A percentile compares a stretch with the other conserved stretches of the same genome.
These are phyloP conservation scores for Oenanthe sinensis DNA, from an alignment of 129 eudicot genomes.

Conservation along the genomic window DNA sequence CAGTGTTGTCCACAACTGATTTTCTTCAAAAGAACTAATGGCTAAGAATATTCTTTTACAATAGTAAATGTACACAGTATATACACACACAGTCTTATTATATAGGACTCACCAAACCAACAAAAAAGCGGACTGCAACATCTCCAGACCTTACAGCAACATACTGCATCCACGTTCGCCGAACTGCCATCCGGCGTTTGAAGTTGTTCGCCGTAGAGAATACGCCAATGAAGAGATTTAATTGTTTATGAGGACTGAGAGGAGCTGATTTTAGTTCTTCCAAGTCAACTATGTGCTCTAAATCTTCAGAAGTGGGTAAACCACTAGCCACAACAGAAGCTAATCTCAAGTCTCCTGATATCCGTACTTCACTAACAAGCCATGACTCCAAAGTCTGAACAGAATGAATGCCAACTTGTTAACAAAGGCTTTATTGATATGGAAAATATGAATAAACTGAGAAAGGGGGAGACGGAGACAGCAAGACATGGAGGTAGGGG, in stretches of 20 bases:
- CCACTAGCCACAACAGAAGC: slow-evolving; percentile 90
- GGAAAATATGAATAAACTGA: neutral
- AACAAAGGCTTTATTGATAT: neutral
- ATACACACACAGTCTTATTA: neutral
- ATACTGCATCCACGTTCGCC: slow-evolving; percentile 98
- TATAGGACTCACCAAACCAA: slow-evolving; percentile 68
- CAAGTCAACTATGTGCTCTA: slow-evolving; percentile 68
- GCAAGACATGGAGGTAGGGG: neutral
- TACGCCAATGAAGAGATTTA: slow-evolving; percentile 75
- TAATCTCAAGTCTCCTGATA: slow-evolving; percentile 77
- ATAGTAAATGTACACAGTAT: neutral
- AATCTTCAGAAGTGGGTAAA: slow-evolving; percentile 88
- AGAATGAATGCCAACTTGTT: slow-evolving; percentile 3
- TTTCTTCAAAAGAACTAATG: neutral
- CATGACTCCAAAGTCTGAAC: slow-evolving; percentile 92
- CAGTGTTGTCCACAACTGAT: neutral
- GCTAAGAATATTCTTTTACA: neutral
- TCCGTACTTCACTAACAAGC: slow-evolving; percentile 82
- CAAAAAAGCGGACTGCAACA: slow-evolving; percentile 91
- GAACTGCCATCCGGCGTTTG: slow-evolving; percentile 87
- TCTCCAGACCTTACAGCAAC: slow-evolving; percentile 68
- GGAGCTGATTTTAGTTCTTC: slow-evolving; percentile 76
- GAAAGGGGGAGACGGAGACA: too few species aligned
- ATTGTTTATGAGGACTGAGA: slow-evolving; percentile 38
- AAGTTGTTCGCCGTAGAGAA: slow-evolving; percentile 94